Evolutionary conservation across 192 early-diverging fungal genomes (phyloP), one percentile per base, ranked within the genome.

Genomic region (Funneliformis mosseae): DNA sequence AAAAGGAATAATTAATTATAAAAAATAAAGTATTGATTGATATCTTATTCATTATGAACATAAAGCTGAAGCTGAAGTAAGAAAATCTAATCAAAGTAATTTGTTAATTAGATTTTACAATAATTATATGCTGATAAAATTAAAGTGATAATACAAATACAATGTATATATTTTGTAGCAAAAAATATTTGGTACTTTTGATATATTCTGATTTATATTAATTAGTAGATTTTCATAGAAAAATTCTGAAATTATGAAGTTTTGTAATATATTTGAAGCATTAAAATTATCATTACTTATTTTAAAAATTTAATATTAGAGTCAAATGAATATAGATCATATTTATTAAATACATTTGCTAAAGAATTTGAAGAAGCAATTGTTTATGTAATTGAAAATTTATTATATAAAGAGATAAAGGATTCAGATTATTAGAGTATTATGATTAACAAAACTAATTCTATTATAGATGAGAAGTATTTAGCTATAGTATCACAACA

Each of bases 131-230:
- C 7, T 11, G 25, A 67, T 28, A 67, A 67, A 67, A 38, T 28
- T 14, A 28, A 28, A 33, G 38, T 33, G 8, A 67, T 67, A 33
- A 16, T 8, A 27, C 64, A 67, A 67, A 67, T 67, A 28, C 64
- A 67, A 14, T 67, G 64, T 14, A 38, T 67, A 67, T 67, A 67
- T 41, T 67, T 67, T 41, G 16, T 33, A 27, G 64, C 64, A 67
- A 67, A 67, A 33, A 67, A 67, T 16, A 67, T 27, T 14, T 67
- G 12, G 23, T 12, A 10, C 16, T 67, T 14, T 12, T 7, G 28
- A 12, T 66, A 5, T 66, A 66, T 66, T 28, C 64, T 33, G 28
- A 66, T 33, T 66, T 66, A 66, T 66, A 33, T 33, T 28, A 67
- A 67, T 67, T 67, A 33, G 25, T 67, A 67, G 14, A 27, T 33